These are phyloP conservation scores for Xylaria cubensis DNA, from an alignment of 495 filamentous ascomycete species.

Conservation along the genomic window DNA sequence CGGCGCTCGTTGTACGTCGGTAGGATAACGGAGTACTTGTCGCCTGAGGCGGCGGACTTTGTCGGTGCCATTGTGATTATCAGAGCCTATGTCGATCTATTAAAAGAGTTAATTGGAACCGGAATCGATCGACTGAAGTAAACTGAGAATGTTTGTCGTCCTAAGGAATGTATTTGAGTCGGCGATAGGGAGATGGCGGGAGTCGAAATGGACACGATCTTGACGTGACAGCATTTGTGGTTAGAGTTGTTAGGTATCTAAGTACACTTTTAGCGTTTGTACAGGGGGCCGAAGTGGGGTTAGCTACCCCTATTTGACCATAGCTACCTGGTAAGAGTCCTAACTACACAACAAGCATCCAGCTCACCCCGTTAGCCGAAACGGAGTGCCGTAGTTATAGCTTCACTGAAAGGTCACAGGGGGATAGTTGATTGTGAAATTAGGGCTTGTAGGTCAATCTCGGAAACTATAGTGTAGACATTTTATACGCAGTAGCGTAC, in stretches of 20 bases:
- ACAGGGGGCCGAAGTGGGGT: slow-evolving; percentile 8
- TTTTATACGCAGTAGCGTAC: background rate
- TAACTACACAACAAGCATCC: background rate
- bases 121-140: background rate
- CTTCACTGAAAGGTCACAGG: background rate
- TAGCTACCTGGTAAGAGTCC: slow-evolving; percentile 2
- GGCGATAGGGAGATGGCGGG: slow-evolving; percentile 28
- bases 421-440: background rate
- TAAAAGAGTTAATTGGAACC: background rate
- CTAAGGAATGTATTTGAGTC: slow-evolving; percentile 36
- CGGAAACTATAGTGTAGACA: background rate
- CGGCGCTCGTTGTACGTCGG: slow-evolving; percentile 98
- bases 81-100: background rate
- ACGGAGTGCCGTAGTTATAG: background rate
- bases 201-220: slow-evolving; percentile 39
- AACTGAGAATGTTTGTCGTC: slow-evolving; percentile 5
- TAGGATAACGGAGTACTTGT: slow-evolving; percentile 96
- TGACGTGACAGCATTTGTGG: slow-evolving; percentile 16
- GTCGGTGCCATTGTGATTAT: slow-evolving; percentile 42
- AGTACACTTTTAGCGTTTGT: background rate
- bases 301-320: background rate
- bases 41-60: slow-evolving; percentile 45
- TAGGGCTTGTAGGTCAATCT: background rate
- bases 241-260: background rate
- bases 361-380: background rate